A percentile compares a stretch with the other conserved stretches of the same genome.
These are phyloP conservation scores for Aspergillus saccharolyticus DNA, from an alignment of 495 filamentous ascomycete genomes.

Conservation along the genomic window DNA sequence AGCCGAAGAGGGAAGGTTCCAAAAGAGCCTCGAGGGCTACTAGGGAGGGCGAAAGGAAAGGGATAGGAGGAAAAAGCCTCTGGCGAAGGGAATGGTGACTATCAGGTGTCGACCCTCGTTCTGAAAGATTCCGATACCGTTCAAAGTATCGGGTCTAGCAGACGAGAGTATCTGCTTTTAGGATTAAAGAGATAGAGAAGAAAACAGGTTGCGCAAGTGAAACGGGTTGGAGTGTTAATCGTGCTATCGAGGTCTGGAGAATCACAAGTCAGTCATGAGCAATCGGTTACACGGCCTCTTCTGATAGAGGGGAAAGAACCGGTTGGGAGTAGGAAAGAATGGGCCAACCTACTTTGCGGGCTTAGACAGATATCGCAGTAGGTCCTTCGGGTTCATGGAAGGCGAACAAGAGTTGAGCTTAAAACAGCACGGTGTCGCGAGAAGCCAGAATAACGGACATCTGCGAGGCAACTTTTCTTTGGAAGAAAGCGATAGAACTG, in stretches of 20 bases:
- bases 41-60: constrained; percentile 85
- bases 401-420: constrained; percentile 33
- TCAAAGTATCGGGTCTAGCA: constrained; percentile 86
- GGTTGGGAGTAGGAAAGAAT: constrained; percentile 1
- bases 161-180: constrained; percentile 69
- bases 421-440: constrained; percentile 35
- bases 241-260: constrained; percentile 84
- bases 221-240: constrained; percentile 24
- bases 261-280: constrained; percentile 7
- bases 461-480: constrained; percentile 16
- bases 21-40: constrained; percentile 48
- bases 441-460: constrained; percentile 38
- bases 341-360: constrained; percentile 74
- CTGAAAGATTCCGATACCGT: constrained; percentile 82
- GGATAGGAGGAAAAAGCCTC: constrained; percentile 69
- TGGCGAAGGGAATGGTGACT: constrained; percentile 83
- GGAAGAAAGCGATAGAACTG: neutral
- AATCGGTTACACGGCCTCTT: constrained; percentile 4
- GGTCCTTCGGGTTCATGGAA: constrained; percentile 90
- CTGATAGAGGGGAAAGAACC: constrained; percentile 9
- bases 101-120: constrained; percentile 57
- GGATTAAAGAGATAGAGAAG: constrained; percentile 18
- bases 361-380: constrained; percentile 92
- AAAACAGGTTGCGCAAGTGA: constrained; percentile 11
- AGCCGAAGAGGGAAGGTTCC: constrained; percentile 44